phyloP scores from a whole-genome alignment of 176 grass and related monocot genomes.

The Pharus latifolius region DNA sequence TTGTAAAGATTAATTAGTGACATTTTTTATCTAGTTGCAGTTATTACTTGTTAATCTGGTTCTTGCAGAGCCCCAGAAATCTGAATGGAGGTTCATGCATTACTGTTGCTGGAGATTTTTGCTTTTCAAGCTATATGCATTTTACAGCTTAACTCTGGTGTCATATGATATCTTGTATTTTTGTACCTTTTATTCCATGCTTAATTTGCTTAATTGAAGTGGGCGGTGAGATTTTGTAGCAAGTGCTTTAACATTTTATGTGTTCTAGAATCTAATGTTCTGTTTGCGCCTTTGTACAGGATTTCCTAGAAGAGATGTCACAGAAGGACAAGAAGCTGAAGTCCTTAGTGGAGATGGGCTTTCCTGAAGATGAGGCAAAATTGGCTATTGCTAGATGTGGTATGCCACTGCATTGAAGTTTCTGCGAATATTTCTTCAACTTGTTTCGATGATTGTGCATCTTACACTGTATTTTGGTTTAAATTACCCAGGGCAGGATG shows the following conservation, averaged over 20 bases:
- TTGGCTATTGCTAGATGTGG: slow-evolving; percentile 77
- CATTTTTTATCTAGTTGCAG: too few relatives aligned
- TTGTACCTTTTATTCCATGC: too few relatives aligned
- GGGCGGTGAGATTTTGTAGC: background rate
- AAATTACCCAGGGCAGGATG: slow-evolving; percentile 52
- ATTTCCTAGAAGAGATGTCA: slow-evolving; percentile 55
- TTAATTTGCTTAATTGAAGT: background rate
- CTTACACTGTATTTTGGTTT: slow-evolving; percentile 14
- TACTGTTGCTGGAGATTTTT: too few relatives aligned
- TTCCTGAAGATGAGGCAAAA: slow-evolving; percentile 43
- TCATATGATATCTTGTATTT: too few relatives aligned
- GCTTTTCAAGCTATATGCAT: too few relatives aligned
- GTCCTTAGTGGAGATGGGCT: slow-evolving; percentile 67
- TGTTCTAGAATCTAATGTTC: background rate
- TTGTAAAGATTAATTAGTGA: too few relatives aligned
- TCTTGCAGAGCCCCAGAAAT: too few relatives aligned
- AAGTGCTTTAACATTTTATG: background rate
- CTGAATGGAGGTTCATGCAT: too few relatives aligned
- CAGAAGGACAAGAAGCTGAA: slow-evolving; percentile 41
- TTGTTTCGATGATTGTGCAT: background rate
- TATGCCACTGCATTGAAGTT: slow-evolving; percentile 28
- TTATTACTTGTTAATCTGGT: too few relatives aligned
- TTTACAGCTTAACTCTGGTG: too few relatives aligned
- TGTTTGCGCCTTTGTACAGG: slow-evolving; percentile 26
- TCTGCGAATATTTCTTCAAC: background rate